Base-by-base conservation (phyloP, 192 early-diverging fungal species). In the Mortierella claussenii region DNA sequence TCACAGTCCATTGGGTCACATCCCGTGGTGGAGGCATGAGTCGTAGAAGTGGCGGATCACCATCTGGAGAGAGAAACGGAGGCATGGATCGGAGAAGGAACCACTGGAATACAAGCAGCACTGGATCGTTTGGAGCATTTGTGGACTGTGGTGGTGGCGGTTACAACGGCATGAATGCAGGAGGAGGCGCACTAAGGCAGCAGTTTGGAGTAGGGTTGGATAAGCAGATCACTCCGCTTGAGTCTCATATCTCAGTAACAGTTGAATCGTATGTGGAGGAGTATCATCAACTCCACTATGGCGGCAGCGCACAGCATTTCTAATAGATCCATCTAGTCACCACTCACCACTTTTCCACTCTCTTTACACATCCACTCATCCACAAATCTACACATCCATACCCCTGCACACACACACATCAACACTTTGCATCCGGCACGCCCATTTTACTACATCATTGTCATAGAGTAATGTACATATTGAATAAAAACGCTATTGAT, bases 1-100 rank as follows among this genome's bases (percentile, higher is more conserved):
- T 60, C 15, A 70, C 80, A 11, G 56, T 84, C 32, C 80, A 81
- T 47, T 84, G 83, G 83, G 80, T 84, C 12, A 82, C 74, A 12
- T 56, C 52, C 0, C 68, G 68, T 10, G 68, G 68, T 15, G 67
- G 58, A 15, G 31, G 57, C 20, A 15, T 31, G 3, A 7, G 27
- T 10, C 5, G 28, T 7, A 52, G 9, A 10, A 11, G 18, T 33
- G n/a, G n/a, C n/a, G n/a, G n/a, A n/a, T n/a, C n/a, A n/a, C n/a
- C n/a, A n/a, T n/a, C n/a, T n/a, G n/a, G n/a, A n/a, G n/a, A n/a
- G n/a, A n/a, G n/a, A n/a, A 23, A 23, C 24, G 27, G 49, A 51
- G 21, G 26, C 37, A 40, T 40, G 37, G 37, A 40, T 40, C 37
- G 37, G 13, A 13, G 37, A 7, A 40, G 8, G 13, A 40, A 7